A percentile compares a stretch with the other conserved stretches of the same genome.
These are phyloP conservation scores for Aurinia saxatilis DNA, from an alignment of 345 rosid species.

Conservation along the genomic window DNA sequence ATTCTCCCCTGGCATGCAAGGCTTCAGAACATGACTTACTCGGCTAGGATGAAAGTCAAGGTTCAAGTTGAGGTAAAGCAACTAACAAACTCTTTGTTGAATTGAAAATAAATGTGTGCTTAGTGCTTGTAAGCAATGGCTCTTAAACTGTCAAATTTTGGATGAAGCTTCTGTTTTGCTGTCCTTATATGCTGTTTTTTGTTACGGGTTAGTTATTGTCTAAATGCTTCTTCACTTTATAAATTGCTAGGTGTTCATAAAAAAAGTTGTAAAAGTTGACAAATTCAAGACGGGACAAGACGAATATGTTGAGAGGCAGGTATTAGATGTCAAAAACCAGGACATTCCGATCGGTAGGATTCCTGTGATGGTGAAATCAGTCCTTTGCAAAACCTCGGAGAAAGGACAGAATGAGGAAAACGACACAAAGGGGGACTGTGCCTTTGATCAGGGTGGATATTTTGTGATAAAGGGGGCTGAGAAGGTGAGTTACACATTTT, in stretches of 20 bases:
- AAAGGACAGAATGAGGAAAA: conserved; percentile 27
- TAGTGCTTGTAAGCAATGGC: neutral
- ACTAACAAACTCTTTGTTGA: neutral
- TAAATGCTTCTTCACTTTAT: conserved; percentile 6
- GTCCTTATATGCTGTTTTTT: conserved; percentile 6
- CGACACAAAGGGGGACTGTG: conserved; percentile 54
- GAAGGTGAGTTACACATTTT: conserved; percentile 53
- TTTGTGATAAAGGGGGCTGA: conserved; percentile 91
- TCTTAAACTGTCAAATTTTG: neutral
- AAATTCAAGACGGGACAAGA: conserved; percentile 85
- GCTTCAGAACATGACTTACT: conserved; percentile 92
- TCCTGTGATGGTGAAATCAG: conserved; percentile 86
- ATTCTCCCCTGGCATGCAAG: conserved; percentile 73
- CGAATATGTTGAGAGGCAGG: conserved; percentile 35
- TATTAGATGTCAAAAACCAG: conserved; percentile 29
- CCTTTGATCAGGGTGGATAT: conserved; percentile 86
- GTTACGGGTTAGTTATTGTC: neutral
- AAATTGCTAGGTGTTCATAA: conserved; percentile 47
- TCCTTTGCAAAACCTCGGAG: conserved; percentile 60
- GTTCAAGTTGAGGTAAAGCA: conserved; percentile 58
- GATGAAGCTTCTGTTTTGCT: conserved; percentile 3
- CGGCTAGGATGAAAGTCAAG: conserved; percentile 57
- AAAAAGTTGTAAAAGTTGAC: conserved; percentile 44
- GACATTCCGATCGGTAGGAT: conserved; percentile 66
- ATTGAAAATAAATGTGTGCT: neutral